These are phyloP conservation scores for Lasiosphaeria ovina DNA, from an alignment of 495 filamentous ascomycete species.

Conservation along the genomic window DNA sequence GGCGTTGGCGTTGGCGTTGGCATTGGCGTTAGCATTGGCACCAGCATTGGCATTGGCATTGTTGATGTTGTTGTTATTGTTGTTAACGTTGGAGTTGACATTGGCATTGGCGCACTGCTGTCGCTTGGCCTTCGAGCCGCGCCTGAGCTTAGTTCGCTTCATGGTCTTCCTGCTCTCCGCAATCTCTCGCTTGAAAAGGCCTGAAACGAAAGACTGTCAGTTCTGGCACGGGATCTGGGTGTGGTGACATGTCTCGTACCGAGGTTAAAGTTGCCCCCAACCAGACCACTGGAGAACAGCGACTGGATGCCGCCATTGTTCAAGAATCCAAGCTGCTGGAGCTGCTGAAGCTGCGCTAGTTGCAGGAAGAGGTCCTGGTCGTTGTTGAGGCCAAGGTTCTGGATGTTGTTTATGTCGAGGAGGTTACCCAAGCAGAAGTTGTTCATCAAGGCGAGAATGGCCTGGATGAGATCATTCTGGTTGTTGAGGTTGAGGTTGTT, in stretches of 20 bases:
- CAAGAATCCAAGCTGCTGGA: constrained; percentile 41
- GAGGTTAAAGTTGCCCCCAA: constrained; percentile 36
- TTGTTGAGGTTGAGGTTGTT: constrained; percentile 46
- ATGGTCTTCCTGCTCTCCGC: constrained; percentile 27
- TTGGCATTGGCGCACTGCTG: constrained; percentile 12
- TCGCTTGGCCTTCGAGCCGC: constrained; percentile 18
- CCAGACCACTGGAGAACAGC: constrained; percentile 36
- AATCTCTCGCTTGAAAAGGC: constrained; percentile 40
- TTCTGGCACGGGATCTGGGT: too few relatives aligned
- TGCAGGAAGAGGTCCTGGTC: constrained; percentile 42
- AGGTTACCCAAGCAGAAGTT: constrained; percentile 37
- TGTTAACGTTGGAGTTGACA: constrained; percentile 2
- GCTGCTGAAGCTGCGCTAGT: constrained; percentile 41
- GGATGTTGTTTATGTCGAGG: constrained; percentile 31
- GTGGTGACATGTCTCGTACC: constrained; percentile 17
- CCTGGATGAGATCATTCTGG: constrained; percentile 30
- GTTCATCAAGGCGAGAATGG: constrained; percentile 32
- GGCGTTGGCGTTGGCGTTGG: not conserved
- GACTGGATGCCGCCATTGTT: constrained; percentile 32
- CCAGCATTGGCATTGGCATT: not conserved
- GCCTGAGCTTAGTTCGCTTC: constrained; percentile 27
- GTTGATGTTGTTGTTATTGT: not conserved
- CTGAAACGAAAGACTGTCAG: constrained; percentile 12
- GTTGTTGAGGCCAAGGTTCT: constrained; percentile 31
- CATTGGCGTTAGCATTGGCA: not conserved